These are phyloP conservation scores for Coniella lustricola DNA, from an alignment of 2,329 filamentous ascomycete genomes.

Conservation along the genomic window DNA sequence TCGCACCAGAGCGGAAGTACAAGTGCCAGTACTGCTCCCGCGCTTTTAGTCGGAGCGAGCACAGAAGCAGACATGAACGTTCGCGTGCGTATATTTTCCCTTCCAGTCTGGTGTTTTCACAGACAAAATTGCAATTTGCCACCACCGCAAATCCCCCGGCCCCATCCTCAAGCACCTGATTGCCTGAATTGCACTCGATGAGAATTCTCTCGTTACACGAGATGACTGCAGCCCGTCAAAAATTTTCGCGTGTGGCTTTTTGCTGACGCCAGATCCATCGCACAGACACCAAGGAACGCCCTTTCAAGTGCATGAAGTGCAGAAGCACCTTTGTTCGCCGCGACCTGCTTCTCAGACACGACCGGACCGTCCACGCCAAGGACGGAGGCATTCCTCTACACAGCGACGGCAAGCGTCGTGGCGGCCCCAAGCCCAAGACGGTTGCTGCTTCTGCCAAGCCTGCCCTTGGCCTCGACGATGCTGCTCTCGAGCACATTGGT, in stretches of 20 bases:
- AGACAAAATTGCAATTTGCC: not conserved
- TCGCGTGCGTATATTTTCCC: constrained; percentile 70
- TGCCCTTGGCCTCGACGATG: constrained; percentile 73
- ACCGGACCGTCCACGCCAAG: constrained; percentile 97
- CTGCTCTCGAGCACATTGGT: constrained; percentile 87
- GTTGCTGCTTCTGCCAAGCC: constrained; percentile 49
- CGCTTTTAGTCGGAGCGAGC: constrained; percentile 95
- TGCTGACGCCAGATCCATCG: constrained; percentile 2
- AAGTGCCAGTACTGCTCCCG: constrained; percentile 98
- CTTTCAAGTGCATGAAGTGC: constrained; percentile 98
- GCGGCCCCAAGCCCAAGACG: constrained; percentile 60
- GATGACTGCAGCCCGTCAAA: not conserved
- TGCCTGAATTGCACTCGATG: not conserved
- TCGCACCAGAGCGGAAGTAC: constrained; percentile 93
- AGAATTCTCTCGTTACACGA: constrained; percentile 6
- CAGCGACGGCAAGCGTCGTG: constrained; percentile 85
- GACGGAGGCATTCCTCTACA: constrained; percentile 91
- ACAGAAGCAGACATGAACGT: constrained; percentile 92
- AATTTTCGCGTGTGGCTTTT: not conserved
- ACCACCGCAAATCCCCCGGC: no score
- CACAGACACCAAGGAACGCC: constrained; percentile 93
- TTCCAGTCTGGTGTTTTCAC: constrained; percentile 8
- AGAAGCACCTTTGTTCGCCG: constrained; percentile 96
- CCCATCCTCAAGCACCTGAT: not conserved
- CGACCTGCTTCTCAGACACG: constrained; percentile 91